Conservation (phyloP, 306 rosid species). For the Fragaria ananassa region DNA sequence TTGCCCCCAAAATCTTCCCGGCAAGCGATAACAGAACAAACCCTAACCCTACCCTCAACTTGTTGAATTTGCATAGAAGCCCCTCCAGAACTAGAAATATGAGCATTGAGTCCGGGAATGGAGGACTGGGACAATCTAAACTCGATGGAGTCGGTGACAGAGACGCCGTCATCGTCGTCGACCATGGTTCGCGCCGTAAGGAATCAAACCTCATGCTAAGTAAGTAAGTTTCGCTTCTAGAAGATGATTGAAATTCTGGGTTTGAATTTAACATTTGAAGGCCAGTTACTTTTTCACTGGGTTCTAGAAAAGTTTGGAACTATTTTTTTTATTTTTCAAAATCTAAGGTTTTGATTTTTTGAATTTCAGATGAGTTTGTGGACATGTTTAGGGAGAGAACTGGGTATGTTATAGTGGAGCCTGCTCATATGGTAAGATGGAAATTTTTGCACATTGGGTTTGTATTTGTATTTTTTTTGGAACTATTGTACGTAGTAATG, state of each 20-base stretch:
- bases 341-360: neutral
- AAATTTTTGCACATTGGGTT: neutral
- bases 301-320: neutral
- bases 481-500: neutral
- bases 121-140: conserved; percentile 21
- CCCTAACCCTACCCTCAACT: conserved; percentile 29
- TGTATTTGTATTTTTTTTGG: no score
- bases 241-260: neutral
- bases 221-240: conserved; percentile 32
- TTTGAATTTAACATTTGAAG: conserved; percentile 3
- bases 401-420: conserved; percentile 79
- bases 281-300: neutral
- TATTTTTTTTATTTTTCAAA: no score
- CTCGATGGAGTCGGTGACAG: conserved; percentile 39
- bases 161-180: conserved; percentile 79
- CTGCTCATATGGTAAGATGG: conserved; percentile 77
- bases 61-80: conserved; percentile 27
- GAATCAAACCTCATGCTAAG: conserved; percentile 88
- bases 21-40: neutral
- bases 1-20: no score
- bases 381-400: conserved; percentile 67
- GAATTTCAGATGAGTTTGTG: conserved; percentile 75
- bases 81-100: conserved; percentile 27
- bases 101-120: conserved; percentile 27
- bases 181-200: conserved; percentile 90